Evolutionary conservation across 73 alveolate species (phyloP), one percentile per base, ranked within the genome.

Genomic region (Paramecium tetraurelia): DNA sequence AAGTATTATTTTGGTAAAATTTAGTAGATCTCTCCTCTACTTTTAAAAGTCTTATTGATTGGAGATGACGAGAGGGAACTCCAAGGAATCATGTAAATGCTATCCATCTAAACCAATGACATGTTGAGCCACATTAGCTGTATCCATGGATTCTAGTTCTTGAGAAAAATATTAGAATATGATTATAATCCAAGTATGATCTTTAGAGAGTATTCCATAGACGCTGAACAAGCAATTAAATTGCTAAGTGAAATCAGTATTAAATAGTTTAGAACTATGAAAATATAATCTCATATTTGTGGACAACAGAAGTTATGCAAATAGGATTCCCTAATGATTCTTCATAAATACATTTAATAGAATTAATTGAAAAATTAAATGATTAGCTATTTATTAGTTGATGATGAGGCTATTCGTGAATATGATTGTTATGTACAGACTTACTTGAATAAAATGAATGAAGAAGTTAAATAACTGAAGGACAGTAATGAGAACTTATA

Each of bases 101-200:
- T 80, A 2, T 31, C 70, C n/a, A 46, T 44, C 18, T 22, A 40
- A 14, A 18, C 29, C 3, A 27, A 40, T 12, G 72, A 48, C 9
- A 11, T 31, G 16, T 20, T 44, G 21, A 27, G 48, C 22, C 90
- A 80, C 21, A 80, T 80, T 20, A 38, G 63, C 14, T 80, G 90
- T 14, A 35, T 48, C 6, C 4, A 33, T 31, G 90, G 90, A 40
- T 80, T 80, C 4, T 43, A 80, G 31, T 80, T 80, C 16, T 48
- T 80, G 11, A 41, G 90, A 22, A 80, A 80, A 44, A 18, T 80
- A 2, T 48, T 80, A 5, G 90, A 80, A 80, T 80, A 14, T 21
- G 90, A 80, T 48, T 80, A 80, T 18, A 80, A 80, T 80, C 90
- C 90, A 41, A 38, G 90, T 80, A 80, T 14, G 43, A 10, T 14